Evolutionary conservation across 805 yeast genomes (phyloP).

Genomic region (Tanozyma kutaoensis): DNA sequence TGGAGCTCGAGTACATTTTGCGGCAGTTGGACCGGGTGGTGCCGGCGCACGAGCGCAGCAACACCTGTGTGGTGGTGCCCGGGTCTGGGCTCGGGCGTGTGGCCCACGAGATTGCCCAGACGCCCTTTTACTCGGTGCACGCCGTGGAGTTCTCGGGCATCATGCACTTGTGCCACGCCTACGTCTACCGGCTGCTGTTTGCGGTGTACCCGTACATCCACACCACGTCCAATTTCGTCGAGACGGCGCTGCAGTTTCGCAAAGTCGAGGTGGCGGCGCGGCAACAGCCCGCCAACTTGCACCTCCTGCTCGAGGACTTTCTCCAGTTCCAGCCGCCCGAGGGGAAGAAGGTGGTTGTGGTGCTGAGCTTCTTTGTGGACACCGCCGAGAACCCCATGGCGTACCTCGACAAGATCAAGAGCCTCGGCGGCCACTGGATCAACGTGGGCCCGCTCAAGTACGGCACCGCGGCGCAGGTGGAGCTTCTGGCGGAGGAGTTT

Average conservation of each 20-base stretch:
- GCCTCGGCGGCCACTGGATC: constrained; percentile 58
- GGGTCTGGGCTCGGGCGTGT: constrained; percentile 82
- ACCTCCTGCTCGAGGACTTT: constrained; percentile 50
- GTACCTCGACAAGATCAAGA: constrained; percentile 54
- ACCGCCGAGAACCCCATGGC: constrained; percentile 81
- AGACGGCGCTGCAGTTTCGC: constrained; percentile 37
- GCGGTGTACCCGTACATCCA: constrained; percentile 27
- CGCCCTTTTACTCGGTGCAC: constrained; percentile 32
- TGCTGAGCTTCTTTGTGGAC: constrained; percentile 73
- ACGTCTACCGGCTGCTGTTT: constrained; percentile 24
- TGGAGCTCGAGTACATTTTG: constrained; percentile 34
- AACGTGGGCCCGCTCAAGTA: constrained; percentile 89
- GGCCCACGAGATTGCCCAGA: constrained; percentile 35
- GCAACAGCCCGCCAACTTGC: constrained; percentile 33
- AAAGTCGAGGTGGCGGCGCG: constrained; percentile 11
- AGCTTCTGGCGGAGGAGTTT: constrained; percentile 63
- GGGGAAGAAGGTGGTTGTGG: constrained; percentile 35
- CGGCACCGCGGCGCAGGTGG: constrained; percentile 73
- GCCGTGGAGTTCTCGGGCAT: constrained; percentile 66
- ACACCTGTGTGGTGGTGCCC: constrained; percentile 56
- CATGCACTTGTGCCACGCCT: constrained; percentile 62
- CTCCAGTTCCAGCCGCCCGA: constrained; percentile 29
- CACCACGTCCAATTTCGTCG: constrained; percentile 52
- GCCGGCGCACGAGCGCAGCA: constrained; percentile 12
- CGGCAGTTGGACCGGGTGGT: constrained; percentile 23